Conservation (phyloP, 1,284 basidiomycete genomes). For the Cutaneotrichosporon cyanovorans region DNA sequence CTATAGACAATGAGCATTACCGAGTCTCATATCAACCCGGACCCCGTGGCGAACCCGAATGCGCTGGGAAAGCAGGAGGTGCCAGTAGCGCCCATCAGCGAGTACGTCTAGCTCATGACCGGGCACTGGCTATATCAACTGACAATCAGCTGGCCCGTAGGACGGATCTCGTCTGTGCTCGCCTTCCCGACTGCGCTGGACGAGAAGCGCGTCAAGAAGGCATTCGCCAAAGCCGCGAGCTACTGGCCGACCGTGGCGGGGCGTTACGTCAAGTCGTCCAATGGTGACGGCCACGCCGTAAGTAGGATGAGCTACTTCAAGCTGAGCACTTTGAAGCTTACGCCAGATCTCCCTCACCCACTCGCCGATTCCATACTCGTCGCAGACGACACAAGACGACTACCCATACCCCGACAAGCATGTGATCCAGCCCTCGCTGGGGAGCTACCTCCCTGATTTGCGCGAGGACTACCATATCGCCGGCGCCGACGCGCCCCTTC, state of each 20-base stretch:
- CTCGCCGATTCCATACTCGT: constrained; percentile 24
- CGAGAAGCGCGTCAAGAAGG: constrained; percentile 15
- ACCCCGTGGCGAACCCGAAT: constrained; percentile 14
- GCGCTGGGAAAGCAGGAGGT: constrained; percentile 11
- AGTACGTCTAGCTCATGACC: too few relatives aligned
- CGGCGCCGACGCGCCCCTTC: constrained; percentile 15
- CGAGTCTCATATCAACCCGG: constrained; percentile 13
- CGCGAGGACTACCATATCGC: constrained; percentile 12
- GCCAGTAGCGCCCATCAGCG: constrained; percentile 20
- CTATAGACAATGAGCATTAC: constrained; percentile 8
- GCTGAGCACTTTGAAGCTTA: neutral
- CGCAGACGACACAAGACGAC: constrained; percentile 14
- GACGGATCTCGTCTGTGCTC: constrained; percentile 15
- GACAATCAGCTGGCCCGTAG: constrained; percentile 17
- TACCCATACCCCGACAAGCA: constrained; percentile 10
- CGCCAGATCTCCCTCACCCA: constrained; percentile 20
- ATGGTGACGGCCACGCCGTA: constrained; percentile 16
- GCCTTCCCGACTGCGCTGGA: constrained; percentile 21
- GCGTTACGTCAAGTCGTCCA: constrained; percentile 16
- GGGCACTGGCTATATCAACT: too few relatives aligned
- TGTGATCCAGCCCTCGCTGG: constrained; percentile 19
- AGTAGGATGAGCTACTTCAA: neutral
- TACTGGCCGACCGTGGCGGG: constrained; percentile 22
- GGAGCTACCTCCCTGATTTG: constrained; percentile 15
- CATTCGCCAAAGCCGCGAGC: constrained; percentile 13